Evolutionary conservation across 495 filamentous ascomycete species (phyloP), one percentile per base, ranked within the genome.

Genomic region (Neurospora sp.): DNA sequence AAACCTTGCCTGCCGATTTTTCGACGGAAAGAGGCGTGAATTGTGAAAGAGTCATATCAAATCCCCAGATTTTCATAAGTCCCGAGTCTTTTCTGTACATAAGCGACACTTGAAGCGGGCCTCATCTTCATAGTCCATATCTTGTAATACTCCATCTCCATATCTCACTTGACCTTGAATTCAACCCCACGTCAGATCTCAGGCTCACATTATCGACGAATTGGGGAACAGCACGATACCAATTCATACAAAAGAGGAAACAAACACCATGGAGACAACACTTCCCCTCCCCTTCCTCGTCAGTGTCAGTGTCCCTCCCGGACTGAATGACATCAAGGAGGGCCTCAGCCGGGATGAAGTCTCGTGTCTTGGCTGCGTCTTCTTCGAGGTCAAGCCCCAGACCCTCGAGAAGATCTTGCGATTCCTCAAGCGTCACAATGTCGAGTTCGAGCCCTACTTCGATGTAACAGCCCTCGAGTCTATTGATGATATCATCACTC

Each of bases 281-380:
- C 82, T 88, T 44, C 85, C 87, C 12, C 82, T 89, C 27, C 87
- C 87, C 11, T 87, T 89, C 78, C 84, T 91, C 44, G 85, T 89
- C 75, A 82, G 86, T 70, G 88, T 92, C 73, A 84, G 87, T 76
- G 80, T 91, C 69, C 85, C 86, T 2, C 84, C 83, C 9, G 88
- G 85, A 69, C 83, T 87, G 70, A 79, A 80, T 5, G 83, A 85
- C 70, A 80, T 82, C 8, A 80, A 79, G 62, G 80, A 86, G 20
- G 90, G 92, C 49, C 86, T 96, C 60, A 85, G 80, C 39, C 84
- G 89, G 75, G 88, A 92, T 72, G 89, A 92, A 77, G 88, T 97
- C 70, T 91, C 93, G 44, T 93, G 92, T 82, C 86, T 97, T 66
- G 92, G 92, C 72, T 88, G 88, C 73, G 89, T 94, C 46, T 91